Base-by-base conservation (phyloP, 306 rosid genomes). In the Prunus dulcis region DNA sequence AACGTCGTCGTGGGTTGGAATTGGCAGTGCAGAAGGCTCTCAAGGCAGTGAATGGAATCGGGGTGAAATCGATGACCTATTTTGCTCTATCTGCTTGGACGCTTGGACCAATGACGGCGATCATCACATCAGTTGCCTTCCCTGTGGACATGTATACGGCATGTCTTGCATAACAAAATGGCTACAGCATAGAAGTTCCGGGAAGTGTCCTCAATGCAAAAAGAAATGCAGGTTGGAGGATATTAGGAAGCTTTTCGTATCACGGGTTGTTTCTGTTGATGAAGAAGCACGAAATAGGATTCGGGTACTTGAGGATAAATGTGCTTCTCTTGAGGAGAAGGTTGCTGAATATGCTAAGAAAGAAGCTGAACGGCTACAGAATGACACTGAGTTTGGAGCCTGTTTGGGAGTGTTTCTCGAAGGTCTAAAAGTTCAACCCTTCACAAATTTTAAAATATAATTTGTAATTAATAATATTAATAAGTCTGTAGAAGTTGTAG, bases 121-220 rank as follows among this genome's bases (percentile, higher is more conserved):
- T 34, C 98, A 93, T 71, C 87, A 84, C 68, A 82, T 91, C 89
- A 93, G 98, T 34, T 93, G 96, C 84, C 98, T 93, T 88, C 96
- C 98, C 71, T 93, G 98, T 72, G 98, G 98, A 56, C 98, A 93
- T 83, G 34, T 93, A 22, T 93, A 85, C 81, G 98, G 98, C 22
- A 86, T 89, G 93, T 91, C 96, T 79, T 93, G 98, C 83, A 85
- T 93, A 69, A 87, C 74, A 60, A 89, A 50, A 78, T 93, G 98
- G 98, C 83, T 93, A 72, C 79, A 84, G 67, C 95, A 90, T 14
- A 76, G 27, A 78, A 86, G 64, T 71, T 79, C 87, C 0, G 84
- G 91, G 71, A 91, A 93, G 98, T 93, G 98, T 82, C 98, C 98
- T 64, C 96, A 93, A 78, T 93, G 98, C 81, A 90, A 91, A 76